Percentiles rank a stretch among this genome's conserved stretches.
Conservation (phyloP, 225 moss, liverwort and hornwort species). For the Bryoerythrophyllum caledonicum region DNA sequence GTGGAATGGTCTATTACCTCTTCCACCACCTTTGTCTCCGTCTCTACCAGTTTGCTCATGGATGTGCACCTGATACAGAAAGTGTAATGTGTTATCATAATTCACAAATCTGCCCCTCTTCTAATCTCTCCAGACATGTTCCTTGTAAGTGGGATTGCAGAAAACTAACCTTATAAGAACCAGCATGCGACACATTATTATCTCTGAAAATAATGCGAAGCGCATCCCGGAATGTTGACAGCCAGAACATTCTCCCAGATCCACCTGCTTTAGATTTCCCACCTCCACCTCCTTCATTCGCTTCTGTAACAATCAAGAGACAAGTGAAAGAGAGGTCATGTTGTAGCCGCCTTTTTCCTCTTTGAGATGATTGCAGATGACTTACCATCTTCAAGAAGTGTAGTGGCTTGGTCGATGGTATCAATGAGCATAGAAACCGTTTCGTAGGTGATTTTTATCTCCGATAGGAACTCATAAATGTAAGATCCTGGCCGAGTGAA, state of each 20-base stretch:
- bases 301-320: slow-evolving; percentile 49
- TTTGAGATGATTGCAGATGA: neutral
- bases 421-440: slow-evolving; percentile 94
- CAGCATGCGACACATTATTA: slow-evolving; percentile 75
- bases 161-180: slow-evolving; percentile 67
- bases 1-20: slow-evolving; percentile 47
- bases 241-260: slow-evolving; percentile 68
- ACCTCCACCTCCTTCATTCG: slow-evolving; percentile 55
- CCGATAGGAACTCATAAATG: slow-evolving; percentile 90
- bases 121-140: neutral
- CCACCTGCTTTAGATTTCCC: slow-evolving; percentile 51
- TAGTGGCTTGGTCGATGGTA: slow-evolving; percentile 88
- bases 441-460: slow-evolving; percentile 91
- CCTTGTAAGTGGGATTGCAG: slow-evolving; percentile 4
- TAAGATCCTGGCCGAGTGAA: slow-evolving; percentile 88
- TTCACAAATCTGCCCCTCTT: slow-evolving; percentile 6
- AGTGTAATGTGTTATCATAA: slow-evolving; percentile 1
- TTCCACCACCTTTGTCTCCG: slow-evolving; percentile 65
- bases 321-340: neutral
- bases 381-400: slow-evolving; percentile 92
- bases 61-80: slow-evolving; percentile 69
- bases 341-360: neutral
- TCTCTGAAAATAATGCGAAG: slow-evolving; percentile 85
- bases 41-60: slow-evolving; percentile 86
- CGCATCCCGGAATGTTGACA: slow-evolving; percentile 77